phyloP scores from a whole-genome alignment of 768 basidiomycete species.

The Tricholoma matsutake region DNA sequence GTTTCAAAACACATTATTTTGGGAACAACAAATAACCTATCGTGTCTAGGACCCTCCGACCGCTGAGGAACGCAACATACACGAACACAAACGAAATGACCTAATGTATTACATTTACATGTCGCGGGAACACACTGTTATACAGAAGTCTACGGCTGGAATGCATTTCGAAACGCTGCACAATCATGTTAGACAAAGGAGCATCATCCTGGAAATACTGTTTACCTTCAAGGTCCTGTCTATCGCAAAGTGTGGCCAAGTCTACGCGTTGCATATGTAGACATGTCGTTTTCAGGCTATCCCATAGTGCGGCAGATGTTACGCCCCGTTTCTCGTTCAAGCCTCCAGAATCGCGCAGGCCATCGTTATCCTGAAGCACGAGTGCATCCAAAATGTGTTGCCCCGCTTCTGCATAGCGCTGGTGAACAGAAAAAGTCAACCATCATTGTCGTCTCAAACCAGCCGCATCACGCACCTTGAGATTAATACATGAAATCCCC shows the following conservation, averaged over 20 bases:
- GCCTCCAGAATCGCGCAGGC: conserved; percentile 45
- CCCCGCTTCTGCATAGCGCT: conserved; percentile 87
- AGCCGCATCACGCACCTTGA: conserved; percentile 51
- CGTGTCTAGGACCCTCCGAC: neutral
- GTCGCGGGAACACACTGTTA: too few species aligned
- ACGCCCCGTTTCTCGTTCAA: conserved; percentile 62
- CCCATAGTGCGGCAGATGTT: conserved; percentile 80
- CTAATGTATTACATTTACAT: neutral
- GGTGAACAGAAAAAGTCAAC: conserved; percentile 1
- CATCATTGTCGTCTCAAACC: conserved; percentile 2
- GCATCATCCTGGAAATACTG: conserved; percentile 6
- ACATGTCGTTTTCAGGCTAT: conserved; percentile 80
- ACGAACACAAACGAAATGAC: neutral
- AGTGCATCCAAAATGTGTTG: conserved; percentile 88
- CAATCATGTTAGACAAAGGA: neutral
- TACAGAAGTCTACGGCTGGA: neutral
- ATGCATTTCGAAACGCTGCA: conserved; percentile 2
- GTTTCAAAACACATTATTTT: neutral
- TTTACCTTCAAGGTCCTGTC: conserved; percentile 63
- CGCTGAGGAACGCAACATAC: conserved; percentile 5
- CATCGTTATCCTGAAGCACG: conserved; percentile 83
- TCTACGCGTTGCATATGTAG: conserved; percentile 78
- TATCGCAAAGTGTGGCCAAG: conserved; percentile 70
- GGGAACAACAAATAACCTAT: neutral
- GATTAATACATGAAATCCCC: conserved; percentile 88